Percentiles rank a stretch among this genome's conserved stretches.
Evolutionary conservation across 2,329 filamentous ascomycete genomes (phyloP).

Genomic region (Pseudopyricularia cyperi): DNA sequence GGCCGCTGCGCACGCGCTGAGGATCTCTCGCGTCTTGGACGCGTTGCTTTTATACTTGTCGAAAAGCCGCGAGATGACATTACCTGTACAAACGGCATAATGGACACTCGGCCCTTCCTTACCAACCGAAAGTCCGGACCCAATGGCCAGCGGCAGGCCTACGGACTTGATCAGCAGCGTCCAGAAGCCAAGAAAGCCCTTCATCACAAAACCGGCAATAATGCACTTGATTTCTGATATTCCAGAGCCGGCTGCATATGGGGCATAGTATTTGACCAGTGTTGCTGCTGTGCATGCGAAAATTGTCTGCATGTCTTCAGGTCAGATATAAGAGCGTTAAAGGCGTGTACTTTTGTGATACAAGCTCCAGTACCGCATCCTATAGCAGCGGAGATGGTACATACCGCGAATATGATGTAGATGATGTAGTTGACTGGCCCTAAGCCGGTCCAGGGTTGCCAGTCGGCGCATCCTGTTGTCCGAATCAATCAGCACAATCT

Average conservation of each 20-base stretch:
- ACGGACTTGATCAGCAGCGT: slow-evolving; percentile 92
- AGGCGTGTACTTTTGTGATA: too few relatives aligned
- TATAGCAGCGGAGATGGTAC: slow-evolving; percentile 9
- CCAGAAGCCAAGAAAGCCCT: slow-evolving; percentile 86
- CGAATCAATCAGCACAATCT: background rate
- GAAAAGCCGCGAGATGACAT: slow-evolving; percentile 88
- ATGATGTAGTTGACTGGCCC: slow-evolving; percentile 70
- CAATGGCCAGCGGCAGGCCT: slow-evolving; percentile 80
- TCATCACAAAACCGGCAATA: slow-evolving; percentile 98
- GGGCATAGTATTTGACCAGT: slow-evolving; percentile 82
- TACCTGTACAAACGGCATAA: slow-evolving; percentile 94
- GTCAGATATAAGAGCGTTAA: background rate
- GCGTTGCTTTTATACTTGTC: slow-evolving; percentile 85
- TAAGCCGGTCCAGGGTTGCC: slow-evolving; percentile 78
- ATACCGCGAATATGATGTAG: slow-evolving; percentile 74
- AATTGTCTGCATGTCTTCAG: slow-evolving; percentile 34
- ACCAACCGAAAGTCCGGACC: slow-evolving; percentile 83
- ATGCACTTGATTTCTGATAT: slow-evolving; percentile 99
- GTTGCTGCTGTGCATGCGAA: slow-evolving; percentile 75
- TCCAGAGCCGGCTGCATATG: slow-evolving; percentile 90
- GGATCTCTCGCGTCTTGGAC: slow-evolving; percentile 85
- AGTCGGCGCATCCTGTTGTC: slow-evolving; percentile 64
- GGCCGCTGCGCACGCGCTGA: slow-evolving; percentile 87
- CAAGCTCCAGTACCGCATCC: background rate
- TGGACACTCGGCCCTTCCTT: slow-evolving; percentile 99